Conservation (phyloP, 352 stramenopile species). For the Pythium dissotocum region DNA sequence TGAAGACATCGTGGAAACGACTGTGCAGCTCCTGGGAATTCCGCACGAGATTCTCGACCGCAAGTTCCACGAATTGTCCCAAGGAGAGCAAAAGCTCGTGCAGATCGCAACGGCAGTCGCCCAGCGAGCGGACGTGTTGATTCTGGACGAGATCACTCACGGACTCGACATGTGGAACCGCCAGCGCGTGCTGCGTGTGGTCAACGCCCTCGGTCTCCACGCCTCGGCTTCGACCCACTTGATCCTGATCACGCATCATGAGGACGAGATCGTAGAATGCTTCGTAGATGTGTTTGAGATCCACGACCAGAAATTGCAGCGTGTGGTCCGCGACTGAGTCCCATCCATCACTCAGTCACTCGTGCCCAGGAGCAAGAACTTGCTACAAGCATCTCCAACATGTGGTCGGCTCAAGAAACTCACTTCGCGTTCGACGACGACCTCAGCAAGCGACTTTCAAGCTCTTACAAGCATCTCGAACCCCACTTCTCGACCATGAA, state of each 20-base stretch:
- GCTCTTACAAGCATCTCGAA: background rate
- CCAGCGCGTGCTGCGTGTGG: slow-evolving; percentile 64
- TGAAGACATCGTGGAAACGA: slow-evolving; percentile 14
- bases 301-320: slow-evolving; percentile 48
- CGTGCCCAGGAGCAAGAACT: background rate
- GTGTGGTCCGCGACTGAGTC: slow-evolving; percentile 4
- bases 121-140: slow-evolving; percentile 67
- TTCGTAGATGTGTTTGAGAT: slow-evolving; percentile 87
- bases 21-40: slow-evolving; percentile 47
- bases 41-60: slow-evolving; percentile 35
- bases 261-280: slow-evolving; percentile 86
- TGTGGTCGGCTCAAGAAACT: no score
- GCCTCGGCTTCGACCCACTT: slow-evolving; percentile 48
- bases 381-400: no score
- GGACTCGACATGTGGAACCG: slow-evolving; percentile 89
- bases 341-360: slow-evolving; percentile 5
- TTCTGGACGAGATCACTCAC: slow-evolving; percentile 93
- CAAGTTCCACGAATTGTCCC: slow-evolving; percentile 76
- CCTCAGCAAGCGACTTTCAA: background rate
- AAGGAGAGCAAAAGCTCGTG: slow-evolving; percentile 92
- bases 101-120: slow-evolving; percentile 86
- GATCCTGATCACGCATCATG: slow-evolving; percentile 93
- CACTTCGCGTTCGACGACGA: background rate
- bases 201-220: slow-evolving; percentile 74
- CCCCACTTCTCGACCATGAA: slow-evolving; percentile 1